phyloP scores from a whole-genome alignment of 164 flowering plant species.

The Akebia trifoliata region DNA sequence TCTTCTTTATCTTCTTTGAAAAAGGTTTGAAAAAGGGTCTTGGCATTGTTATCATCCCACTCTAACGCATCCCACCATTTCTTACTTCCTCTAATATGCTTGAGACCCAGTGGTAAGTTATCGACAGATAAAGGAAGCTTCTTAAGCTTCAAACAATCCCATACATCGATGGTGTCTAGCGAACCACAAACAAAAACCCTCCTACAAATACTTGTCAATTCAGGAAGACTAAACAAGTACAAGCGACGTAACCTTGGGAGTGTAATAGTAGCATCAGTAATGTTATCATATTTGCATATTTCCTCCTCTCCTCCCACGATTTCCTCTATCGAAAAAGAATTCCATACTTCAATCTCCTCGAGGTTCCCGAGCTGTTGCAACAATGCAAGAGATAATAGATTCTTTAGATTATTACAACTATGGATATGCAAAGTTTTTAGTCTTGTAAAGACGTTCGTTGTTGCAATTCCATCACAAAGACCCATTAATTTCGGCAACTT shows the following conservation, averaged over 20 bases:
- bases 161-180: background rate
- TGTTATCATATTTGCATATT: background rate
- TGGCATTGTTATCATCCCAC: constrained; percentile 4
- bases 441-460: background rate
- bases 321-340: background rate
- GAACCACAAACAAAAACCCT: constrained; percentile 2
- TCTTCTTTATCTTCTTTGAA: too few relatives aligned
- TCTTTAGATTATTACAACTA: background rate
- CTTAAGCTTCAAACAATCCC: constrained; percentile 1
- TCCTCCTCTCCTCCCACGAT: constrained; percentile 1
- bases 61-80: constrained; percentile 39
- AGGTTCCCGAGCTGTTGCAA: constrained; percentile 6
- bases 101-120: background rate
- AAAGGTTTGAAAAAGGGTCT: too few relatives aligned
- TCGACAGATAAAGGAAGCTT: constrained; percentile 5
- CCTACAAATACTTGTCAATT: constrained; percentile 7
- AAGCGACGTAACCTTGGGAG: constrained; percentile 9
- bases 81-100: background rate
- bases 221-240: background rate
- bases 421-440: background rate
- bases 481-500: background rate
- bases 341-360: background rate
- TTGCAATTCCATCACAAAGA: background rate
- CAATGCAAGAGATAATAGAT: background rate
- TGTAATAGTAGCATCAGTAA: background rate